Evolutionary conservation across 345 rosid genomes (phyloP).

Genomic region (Dipteronia sinensis): DNA sequence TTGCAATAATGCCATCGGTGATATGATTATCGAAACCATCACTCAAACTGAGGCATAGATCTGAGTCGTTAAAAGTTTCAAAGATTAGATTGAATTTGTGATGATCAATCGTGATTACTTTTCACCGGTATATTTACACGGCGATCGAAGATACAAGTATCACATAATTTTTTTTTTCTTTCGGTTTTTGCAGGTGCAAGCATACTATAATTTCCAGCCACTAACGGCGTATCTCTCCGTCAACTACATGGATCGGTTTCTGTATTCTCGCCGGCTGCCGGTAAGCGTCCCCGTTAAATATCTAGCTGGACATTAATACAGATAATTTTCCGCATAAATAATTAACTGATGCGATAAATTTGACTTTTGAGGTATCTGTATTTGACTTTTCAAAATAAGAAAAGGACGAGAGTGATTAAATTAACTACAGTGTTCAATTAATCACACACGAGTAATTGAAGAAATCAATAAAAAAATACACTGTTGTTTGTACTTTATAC

Average conservation of each 20-base stretch:
- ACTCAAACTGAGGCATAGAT: constrained; percentile 12
- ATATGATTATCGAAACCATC: background rate
- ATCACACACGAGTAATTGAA: background rate
- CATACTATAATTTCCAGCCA: constrained; percentile 72
- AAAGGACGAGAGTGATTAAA: constrained; percentile 27
- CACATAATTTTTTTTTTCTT: background rate
- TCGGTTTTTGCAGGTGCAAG: constrained; percentile 61
- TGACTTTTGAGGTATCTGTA: constrained; percentile 24
- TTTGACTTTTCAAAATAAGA: constrained; percentile 49
- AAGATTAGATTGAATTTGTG: background rate
- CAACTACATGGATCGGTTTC: constrained; percentile 92
- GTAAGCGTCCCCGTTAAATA: constrained; percentile 40
- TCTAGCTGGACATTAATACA: constrained; percentile 5
- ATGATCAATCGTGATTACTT: background rate
- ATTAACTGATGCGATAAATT: constrained; percentile 22
- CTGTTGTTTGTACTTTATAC: background rate
- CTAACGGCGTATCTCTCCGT: constrained; percentile 96
- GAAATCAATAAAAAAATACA: background rate
- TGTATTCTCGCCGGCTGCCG: constrained; percentile 70
- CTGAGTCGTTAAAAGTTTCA: background rate
- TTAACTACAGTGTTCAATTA: background rate
- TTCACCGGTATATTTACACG: background rate
- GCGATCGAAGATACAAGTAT: background rate
- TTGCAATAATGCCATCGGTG: constrained; percentile 31
- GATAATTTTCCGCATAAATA: constrained; percentile 11